A percentile compares a stretch with the other conserved stretches of the same genome.
Conservation (phyloP, 257 asterid species). For the Ehretia macrophylla region DNA sequence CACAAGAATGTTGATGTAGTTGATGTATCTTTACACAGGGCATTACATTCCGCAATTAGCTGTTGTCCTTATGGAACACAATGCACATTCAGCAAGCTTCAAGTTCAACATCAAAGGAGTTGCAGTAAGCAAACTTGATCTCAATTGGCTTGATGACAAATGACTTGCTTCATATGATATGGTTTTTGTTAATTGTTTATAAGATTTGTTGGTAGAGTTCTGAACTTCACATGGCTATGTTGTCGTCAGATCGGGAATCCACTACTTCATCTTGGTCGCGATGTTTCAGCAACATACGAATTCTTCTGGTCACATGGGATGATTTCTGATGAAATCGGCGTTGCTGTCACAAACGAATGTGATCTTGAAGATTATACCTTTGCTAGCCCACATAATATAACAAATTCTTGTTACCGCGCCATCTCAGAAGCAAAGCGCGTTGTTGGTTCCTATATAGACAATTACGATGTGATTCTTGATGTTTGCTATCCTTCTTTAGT, state of each 20-base stretch:
- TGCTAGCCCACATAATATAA: slow-evolving; percentile 66
- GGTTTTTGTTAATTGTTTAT: no score
- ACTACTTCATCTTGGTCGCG: slow-evolving; percentile 84
- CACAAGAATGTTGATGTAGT: no score
- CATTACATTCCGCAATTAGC: slow-evolving; percentile 95
- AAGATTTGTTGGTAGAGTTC: no score
- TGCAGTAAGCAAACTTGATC: slow-evolving; percentile 48
- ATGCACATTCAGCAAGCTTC: slow-evolving; percentile 45
- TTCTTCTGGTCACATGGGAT: slow-evolving; percentile 97
- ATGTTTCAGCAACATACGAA: slow-evolving; percentile 72
- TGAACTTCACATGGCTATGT: no score
- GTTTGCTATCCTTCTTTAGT: slow-evolving; percentile 94
- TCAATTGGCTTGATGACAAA: background rate
- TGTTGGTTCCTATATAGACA: slow-evolving; percentile 69
- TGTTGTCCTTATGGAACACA: slow-evolving; percentile 70
- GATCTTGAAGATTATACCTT: slow-evolving; percentile 80
- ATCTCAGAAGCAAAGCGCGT: slow-evolving; percentile 53
- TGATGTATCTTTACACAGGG: slow-evolving; percentile 29
- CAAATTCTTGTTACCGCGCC: slow-evolving; percentile 58
- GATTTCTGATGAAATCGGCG: slow-evolving; percentile 92
- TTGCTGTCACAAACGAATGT: slow-evolving; percentile 68
- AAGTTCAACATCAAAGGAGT: slow-evolving; percentile 92
- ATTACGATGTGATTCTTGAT: slow-evolving; percentile 86
- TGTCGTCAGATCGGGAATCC: slow-evolving; percentile 89
- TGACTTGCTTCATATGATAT: no score